Evolutionary conservation across 2,329 filamentous ascomycete species (phyloP).

Genomic region (Calonectria crousiana): DNA sequence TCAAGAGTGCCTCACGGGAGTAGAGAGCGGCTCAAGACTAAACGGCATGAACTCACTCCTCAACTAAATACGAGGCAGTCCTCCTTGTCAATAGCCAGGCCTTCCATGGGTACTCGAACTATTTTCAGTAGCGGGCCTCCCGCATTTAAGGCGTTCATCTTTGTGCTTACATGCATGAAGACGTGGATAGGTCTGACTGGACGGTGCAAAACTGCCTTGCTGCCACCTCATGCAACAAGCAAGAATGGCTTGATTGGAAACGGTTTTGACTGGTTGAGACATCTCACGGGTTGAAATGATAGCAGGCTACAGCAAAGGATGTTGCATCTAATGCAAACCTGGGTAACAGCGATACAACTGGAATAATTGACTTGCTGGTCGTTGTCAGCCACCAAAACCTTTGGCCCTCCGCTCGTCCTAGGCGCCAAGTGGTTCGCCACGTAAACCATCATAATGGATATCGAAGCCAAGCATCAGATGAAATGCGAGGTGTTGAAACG

Average conservation of each 20-base stretch:
- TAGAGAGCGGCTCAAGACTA: background rate
- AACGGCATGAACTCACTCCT: background rate
- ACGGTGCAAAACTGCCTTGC: background rate
- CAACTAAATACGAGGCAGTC: background rate
- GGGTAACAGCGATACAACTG: background rate
- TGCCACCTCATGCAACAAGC: background rate
- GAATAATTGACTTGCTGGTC: background rate
- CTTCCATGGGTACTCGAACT: too few species aligned
- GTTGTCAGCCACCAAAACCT: background rate
- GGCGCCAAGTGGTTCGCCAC: background rate
- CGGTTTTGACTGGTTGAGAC: background rate
- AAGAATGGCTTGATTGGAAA: background rate
- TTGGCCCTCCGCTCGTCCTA: rapidly evolving
- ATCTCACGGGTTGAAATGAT: background rate
- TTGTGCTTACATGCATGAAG: background rate
- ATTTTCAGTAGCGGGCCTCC: background rate
- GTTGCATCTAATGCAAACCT: background rate
- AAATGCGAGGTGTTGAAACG: background rate
- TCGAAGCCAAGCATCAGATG: background rate
- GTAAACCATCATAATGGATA: background rate
- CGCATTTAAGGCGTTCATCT: background rate
- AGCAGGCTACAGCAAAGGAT: background rate
- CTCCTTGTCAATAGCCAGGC: background rate
- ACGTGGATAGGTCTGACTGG: background rate
- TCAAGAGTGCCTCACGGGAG: background rate